Percentiles rank a stretch among this genome's conserved stretches.
Evolutionary conservation across 2,329 filamentous ascomycete species (phyloP).

Genomic region (Penicillium sp.): DNA sequence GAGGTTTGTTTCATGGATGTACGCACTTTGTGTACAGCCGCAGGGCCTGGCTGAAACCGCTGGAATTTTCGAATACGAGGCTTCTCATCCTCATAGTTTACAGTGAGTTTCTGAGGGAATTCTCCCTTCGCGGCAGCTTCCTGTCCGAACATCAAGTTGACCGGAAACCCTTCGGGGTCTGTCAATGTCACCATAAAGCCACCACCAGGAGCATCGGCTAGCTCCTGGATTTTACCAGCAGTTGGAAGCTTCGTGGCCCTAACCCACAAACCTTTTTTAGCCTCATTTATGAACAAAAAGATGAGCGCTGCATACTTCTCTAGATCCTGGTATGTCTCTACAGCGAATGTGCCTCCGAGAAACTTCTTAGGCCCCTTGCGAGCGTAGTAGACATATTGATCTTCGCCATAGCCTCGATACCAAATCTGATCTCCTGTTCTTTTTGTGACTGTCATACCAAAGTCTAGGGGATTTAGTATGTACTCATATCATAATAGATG

Average conservation of each 20-base stretch:
- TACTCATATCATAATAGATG: background rate
- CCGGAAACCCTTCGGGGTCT: slow-evolving; percentile 44
- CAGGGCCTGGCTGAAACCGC: slow-evolving; percentile 34
- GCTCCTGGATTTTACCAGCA: slow-evolving; percentile 33
- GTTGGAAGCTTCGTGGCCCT: slow-evolving; percentile 30
- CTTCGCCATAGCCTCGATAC: slow-evolving; percentile 48
- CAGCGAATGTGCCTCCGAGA: slow-evolving; percentile 48
- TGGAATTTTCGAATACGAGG: slow-evolving; percentile 32
- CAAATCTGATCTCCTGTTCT: slow-evolving; percentile 40
- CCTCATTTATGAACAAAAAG: too few relatives aligned
- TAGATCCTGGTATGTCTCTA: slow-evolving; percentile 47
- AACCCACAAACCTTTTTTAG: background rate
- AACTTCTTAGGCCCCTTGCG: slow-evolving; percentile 43
- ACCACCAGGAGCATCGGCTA: slow-evolving; percentile 43
- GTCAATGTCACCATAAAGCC: slow-evolving; percentile 40
- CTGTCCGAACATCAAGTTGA: slow-evolving; percentile 47
- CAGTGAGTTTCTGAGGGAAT: slow-evolving; percentile 23
- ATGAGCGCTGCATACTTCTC: slow-evolving; percentile 35
- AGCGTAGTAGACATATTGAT: slow-evolving; percentile 50
- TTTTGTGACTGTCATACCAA: slow-evolving; percentile 47
- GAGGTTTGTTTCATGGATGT: background rate
- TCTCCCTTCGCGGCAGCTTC: slow-evolving; percentile 20
- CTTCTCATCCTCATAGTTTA: slow-evolving; percentile 34
- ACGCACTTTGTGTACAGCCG: slow-evolving; percentile 35
- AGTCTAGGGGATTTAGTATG: slow-evolving; percentile 33